Conservation (phyloP, 108 stramenopile genomes). For the Pseudonitzschia pungens region DNA sequence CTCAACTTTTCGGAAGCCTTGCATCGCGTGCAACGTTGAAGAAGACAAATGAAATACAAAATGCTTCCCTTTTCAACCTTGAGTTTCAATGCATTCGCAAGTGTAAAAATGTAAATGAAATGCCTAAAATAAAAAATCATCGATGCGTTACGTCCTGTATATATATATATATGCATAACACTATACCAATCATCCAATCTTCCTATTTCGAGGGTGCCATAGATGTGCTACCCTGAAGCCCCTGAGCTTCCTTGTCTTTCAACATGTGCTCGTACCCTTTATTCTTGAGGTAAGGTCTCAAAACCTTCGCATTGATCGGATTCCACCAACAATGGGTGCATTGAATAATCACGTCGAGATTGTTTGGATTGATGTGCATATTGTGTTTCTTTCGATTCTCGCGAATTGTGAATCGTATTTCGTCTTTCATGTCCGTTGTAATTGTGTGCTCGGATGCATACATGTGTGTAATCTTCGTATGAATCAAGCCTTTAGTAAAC, state of each 20-base stretch:
- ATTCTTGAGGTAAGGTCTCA: constrained; percentile 81
- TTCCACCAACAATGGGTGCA: constrained; percentile 97
- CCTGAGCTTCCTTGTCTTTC: constrained; percentile 70
- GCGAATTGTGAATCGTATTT: constrained; percentile 81
- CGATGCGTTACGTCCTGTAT: too few relatives aligned
- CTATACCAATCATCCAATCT: not conserved
- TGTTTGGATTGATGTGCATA: constrained; percentile 84
- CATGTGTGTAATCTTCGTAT: constrained; percentile 92
- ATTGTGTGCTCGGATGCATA: constrained; percentile 94
- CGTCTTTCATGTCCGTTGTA: constrained; percentile 74
- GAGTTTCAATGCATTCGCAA: too few relatives aligned
- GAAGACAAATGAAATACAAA: not conserved
- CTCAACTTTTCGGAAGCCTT: not conserved
- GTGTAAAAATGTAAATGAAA: too few relatives aligned
- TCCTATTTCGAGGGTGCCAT: constrained; percentile 26
- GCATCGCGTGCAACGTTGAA: not conserved
- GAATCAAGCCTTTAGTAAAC: constrained; percentile 76
- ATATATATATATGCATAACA: too few relatives aligned
- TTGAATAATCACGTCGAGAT: constrained; percentile 84
- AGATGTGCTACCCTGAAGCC: constrained; percentile 50
- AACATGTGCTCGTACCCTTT: constrained; percentile 76
- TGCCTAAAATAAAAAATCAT: too few relatives aligned
- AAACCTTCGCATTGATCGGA: constrained; percentile 85
- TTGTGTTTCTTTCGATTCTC: constrained; percentile 85
- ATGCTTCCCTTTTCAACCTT: too few relatives aligned